These are phyloP conservation scores for Ogataea nitratoaversa DNA, from an alignment of 805 yeast species.

Conservation along the genomic window DNA sequence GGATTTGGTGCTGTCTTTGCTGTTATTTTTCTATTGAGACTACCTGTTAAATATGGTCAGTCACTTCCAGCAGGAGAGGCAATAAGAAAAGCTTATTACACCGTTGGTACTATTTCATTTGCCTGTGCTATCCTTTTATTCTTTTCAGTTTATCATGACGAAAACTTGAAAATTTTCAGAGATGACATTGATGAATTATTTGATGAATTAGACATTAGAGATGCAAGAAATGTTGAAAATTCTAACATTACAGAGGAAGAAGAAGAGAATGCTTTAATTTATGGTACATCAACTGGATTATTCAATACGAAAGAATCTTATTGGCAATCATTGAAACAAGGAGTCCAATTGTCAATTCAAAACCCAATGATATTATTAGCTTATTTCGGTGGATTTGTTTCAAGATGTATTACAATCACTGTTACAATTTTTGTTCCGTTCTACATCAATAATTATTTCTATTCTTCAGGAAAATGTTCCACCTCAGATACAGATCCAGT, in stretches of 20 bases:
- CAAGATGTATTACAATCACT: constrained; percentile 59
- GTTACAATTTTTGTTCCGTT: constrained; percentile 61
- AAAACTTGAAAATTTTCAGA: constrained; percentile 27
- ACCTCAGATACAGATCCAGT: constrained; percentile 30
- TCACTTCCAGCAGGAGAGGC: constrained; percentile 38
- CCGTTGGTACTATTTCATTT: constrained; percentile 43
- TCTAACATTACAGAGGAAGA: constrained; percentile 12
- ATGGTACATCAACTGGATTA: constrained; percentile 9
- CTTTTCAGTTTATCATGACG: constrained; percentile 43
- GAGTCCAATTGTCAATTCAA: constrained; percentile 42
- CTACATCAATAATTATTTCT: constrained; percentile 53
- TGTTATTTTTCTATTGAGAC: constrained; percentile 49
- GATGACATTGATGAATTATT: constrained; percentile 30
- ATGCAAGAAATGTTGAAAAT: constrained; percentile 22
- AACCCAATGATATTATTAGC: constrained; percentile 50
- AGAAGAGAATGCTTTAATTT: constrained; percentile 9
- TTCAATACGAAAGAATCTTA: constrained; percentile 28
- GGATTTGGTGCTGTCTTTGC: constrained; percentile 69
- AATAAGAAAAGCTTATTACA: constrained; percentile 43
- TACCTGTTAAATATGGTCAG: constrained; percentile 48
- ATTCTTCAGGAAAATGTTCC: constrained; percentile 46
- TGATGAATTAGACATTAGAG: constrained; percentile 27
- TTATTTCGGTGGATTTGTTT: constrained; percentile 56
- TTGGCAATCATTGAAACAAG: constrained; percentile 39
- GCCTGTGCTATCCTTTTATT: constrained; percentile 36